A percentile compares a stretch with the other conserved stretches of the same genome.
phyloP scores from a whole-genome alignment of 164 flowering plant species.

The Vitis rotundifolia region DNA sequence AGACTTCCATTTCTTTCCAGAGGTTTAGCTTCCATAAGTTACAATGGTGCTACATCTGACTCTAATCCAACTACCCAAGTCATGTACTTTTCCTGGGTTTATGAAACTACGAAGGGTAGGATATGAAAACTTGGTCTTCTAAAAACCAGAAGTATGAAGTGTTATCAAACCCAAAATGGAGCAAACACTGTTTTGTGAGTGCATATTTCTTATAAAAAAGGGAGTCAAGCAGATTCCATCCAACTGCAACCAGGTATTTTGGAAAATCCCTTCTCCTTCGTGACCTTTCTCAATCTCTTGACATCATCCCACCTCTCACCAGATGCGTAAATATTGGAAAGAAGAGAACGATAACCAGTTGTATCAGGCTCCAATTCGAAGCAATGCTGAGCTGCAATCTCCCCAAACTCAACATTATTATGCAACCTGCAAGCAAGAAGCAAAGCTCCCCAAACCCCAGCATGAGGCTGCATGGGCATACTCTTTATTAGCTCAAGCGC shows the following conservation, averaged over 20 bases:
- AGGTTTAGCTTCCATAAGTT: too few relatives aligned
- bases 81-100: too few relatives aligned
- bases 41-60: too few relatives aligned
- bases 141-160: too few relatives aligned
- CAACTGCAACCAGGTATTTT: conserved; percentile 43
- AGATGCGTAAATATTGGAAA: conserved; percentile 38
- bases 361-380: conserved; percentile 28
- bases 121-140: too few relatives aligned
- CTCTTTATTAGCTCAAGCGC: conserved; percentile 33
- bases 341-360: conserved; percentile 31
- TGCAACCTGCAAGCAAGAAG: conserved; percentile 36
- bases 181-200: not conserved
- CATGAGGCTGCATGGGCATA: conserved; percentile 39
- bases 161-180: not conserved
- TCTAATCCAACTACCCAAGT: too few relatives aligned
- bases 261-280: conserved; percentile 21
- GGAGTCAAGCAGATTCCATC: conserved; percentile 21
- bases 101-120: too few relatives aligned
- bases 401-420: conserved; percentile 39
- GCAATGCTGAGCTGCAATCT: conserved; percentile 40
- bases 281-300: conserved; percentile 19
- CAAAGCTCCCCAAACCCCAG: conserved; percentile 51
- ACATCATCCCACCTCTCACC: conserved; percentile 42
- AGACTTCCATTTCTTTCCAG: too few relatives aligned
- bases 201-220: not conserved